Conservation (phyloP, 306 rosid species). For the Medicago lupulina region DNA sequence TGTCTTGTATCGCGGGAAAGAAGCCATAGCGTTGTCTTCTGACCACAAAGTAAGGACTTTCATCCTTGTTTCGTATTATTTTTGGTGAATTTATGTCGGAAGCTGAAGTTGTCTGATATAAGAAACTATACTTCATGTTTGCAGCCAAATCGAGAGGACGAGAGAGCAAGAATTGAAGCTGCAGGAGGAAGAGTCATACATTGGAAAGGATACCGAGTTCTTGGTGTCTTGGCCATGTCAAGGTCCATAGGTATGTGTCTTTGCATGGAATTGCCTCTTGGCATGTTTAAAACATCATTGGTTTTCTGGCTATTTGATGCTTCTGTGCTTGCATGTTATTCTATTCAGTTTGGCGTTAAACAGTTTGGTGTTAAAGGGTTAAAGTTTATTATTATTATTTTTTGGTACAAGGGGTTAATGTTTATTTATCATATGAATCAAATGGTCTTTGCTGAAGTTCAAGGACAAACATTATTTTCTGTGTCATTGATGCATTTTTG, state of each 20-base stretch:
- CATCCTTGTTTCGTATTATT: constrained; percentile 23
- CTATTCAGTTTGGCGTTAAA: background rate
- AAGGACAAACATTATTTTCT: background rate
- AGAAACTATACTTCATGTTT: constrained; percentile 28
- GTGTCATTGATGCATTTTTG: no score
- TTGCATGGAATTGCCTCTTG: no score
- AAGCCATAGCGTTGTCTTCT: constrained; percentile 66
- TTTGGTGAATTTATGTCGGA: constrained; percentile 22
- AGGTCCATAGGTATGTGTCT: constrained; percentile 75
- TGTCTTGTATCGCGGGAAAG: constrained; percentile 78
- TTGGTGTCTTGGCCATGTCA: constrained; percentile 89
- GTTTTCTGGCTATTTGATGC: constrained; percentile 17
- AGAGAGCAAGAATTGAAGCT: constrained; percentile 77
- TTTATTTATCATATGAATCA: constrained; percentile 3
- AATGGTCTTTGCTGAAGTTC: constrained; percentile 12
- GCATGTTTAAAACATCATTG: no score
- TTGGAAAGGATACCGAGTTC: constrained; percentile 80
- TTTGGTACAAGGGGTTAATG: background rate
- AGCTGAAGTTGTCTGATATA: constrained; percentile 29
- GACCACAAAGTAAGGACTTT: constrained; percentile 77
- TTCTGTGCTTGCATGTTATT: constrained; percentile 6
- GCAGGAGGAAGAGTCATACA: constrained; percentile 85
- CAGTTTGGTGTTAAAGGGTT: no score
- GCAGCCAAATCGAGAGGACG: constrained; percentile 86
- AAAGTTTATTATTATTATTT: no score